These are phyloP conservation scores for Lasiodiplodia gonubiensis DNA, from an alignment of 2,329 filamentous ascomycete species.

Conservation along the genomic window DNA sequence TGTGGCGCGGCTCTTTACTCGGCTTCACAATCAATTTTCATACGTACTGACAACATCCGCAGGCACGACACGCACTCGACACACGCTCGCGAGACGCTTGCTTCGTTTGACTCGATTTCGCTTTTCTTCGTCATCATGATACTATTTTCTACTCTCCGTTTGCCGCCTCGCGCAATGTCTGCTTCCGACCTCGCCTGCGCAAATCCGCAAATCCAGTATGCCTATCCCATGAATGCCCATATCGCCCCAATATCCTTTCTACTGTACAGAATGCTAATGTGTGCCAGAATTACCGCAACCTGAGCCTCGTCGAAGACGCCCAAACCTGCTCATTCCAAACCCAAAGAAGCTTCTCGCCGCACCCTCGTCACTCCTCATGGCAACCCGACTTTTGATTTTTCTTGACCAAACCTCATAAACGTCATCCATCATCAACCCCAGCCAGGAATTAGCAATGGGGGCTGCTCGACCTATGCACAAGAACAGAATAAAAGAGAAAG, in stretches of 20 bases:
- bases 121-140: neutral
- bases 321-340: conserved; percentile 17
- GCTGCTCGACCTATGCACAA: conserved; percentile 34
- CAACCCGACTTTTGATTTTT: conserved; percentile 27
- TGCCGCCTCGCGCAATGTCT: conserved; percentile 1
- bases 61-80: neutral
- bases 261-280: conserved; percentile 23
- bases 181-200: conserved; percentile 7
- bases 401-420: conserved; percentile 34
- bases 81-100: neutral
- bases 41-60: neutral
- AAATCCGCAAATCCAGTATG: conserved; percentile 11
- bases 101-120: neutral
- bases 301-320: conserved; percentile 8
- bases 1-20: conserved; percentile 6
- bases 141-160: neutral
- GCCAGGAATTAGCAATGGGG: conserved; percentile 32
- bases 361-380: conserved; percentile 30
- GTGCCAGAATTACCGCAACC: conserved; percentile 14
- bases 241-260: conserved; percentile 2
- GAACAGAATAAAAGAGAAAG: conserved; percentile 27
- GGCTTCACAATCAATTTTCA: conserved; percentile 4
- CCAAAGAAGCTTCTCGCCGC: conserved; percentile 10
- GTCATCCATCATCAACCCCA: conserved; percentile 29
- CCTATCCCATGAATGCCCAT: conserved; percentile 16